Evolutionary conservation across 495 filamentous ascomycete species (phyloP), one percentile per base, ranked within the genome.

Genomic region (Aspergillus egyptiacus): DNA sequence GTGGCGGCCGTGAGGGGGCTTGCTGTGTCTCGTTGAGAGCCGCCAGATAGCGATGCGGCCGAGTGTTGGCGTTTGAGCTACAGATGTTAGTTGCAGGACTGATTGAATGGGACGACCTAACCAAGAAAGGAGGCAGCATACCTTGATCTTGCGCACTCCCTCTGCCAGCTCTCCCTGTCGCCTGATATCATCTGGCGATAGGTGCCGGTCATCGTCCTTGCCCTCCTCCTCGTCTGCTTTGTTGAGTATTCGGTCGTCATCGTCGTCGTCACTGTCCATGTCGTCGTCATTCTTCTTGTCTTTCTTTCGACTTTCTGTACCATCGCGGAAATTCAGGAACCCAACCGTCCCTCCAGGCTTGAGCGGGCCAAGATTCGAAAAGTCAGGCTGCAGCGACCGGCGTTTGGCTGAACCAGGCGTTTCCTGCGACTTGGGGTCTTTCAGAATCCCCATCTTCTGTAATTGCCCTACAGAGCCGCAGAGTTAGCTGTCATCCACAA

Each of bases 51-150:
- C 2, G 83, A 85, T 20, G 94, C 91, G 25, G 81, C 82, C 0
- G 93, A 96, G 68, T 96, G 93, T 54, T 90, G 86, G 49, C 94
- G 87, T 79, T 98, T 98, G 28, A 97, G 80, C 91, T 97, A 55
- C 19, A 24, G 14, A 1, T 1, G 30, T 63, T 46, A 64, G 35
- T 52, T 30, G 17, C 5, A 5, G 19, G 44, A 24, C 15, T 9
- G 1, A 36, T 44, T n/a, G n/a, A n/a, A n/a, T n/a, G n/a, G n/a
- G n/a, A n/a, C n/a, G n/a, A n/a, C n/a, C n/a, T n/a, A n/a, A n/a
- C n/a, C n/a, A n/a, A 30, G 18, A 35, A 23, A 11, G 6, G 23
- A 46, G 32, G 14, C 6, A 49, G 70, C 86, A 61, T 78, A 94
- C 91, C 71, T 87, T 89, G 57, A 99, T 96, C 63, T 93, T 84